phyloP scores from a whole-genome alignment of 139 green algal species.

The Chlorella sp. region DNA sequence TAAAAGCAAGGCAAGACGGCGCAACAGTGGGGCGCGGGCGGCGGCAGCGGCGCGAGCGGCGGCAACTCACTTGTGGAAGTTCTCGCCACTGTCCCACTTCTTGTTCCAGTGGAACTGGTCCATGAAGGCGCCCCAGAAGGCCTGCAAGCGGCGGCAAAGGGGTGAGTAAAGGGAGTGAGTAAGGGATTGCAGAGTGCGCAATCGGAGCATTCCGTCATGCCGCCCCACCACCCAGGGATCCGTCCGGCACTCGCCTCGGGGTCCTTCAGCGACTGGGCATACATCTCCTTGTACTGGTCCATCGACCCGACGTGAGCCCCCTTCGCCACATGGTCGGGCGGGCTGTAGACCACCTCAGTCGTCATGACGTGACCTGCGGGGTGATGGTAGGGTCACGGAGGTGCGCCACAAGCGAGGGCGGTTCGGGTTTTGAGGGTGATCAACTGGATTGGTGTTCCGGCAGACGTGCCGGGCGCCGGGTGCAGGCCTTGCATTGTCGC shows the following conservation, averaged over 20 bases:
- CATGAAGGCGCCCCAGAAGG: conserved; percentile 93
- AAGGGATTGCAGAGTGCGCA: background rate
- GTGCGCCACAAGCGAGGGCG: background rate
- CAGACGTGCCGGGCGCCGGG: background rate
- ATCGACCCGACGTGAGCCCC: conserved; percentile 33
- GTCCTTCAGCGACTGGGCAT: conserved; percentile 85
- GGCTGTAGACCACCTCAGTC: background rate
- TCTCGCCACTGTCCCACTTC: conserved; percentile 61
- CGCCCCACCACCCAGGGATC: no score
- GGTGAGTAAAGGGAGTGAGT: background rate
- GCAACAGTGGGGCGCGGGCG: background rate
- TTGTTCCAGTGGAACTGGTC: conserved; percentile 92
- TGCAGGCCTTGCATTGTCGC: background rate
- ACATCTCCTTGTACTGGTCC: conserved; percentile 87
- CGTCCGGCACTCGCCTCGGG: conserved; percentile 66
- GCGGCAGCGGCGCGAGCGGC: background rate
- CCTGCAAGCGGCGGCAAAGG: conserved; percentile 19
- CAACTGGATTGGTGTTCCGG: background rate
- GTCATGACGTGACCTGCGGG: background rate
- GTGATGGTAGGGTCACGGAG: background rate
- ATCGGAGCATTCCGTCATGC: background rate
- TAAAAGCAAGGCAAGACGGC: background rate
- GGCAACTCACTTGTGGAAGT: conserved; percentile 40
- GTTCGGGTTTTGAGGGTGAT: background rate
- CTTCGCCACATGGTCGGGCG: conserved; percentile 21